phyloP scores from a whole-genome alignment of 2,329 filamentous ascomycete species.

The Atkinsonella hypoxylon region DNA sequence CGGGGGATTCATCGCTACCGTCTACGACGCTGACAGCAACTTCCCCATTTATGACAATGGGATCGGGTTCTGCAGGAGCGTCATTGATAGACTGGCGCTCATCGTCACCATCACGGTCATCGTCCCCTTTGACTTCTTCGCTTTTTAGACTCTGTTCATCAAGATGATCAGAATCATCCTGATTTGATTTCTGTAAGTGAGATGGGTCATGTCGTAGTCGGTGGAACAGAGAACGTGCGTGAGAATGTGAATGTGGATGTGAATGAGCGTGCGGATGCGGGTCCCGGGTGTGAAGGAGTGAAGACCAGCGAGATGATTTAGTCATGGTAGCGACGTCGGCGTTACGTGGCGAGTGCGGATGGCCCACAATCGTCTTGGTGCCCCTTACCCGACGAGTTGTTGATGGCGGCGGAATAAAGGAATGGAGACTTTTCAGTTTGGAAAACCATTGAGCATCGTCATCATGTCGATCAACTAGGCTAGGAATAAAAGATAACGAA shows the following conservation, averaged over 20 bases:
- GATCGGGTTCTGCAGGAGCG: slow-evolving; percentile 2
- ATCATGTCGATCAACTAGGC: slow-evolving; percentile 3
- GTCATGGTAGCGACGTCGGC: slow-evolving; percentile 19
- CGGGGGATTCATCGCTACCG: slow-evolving; percentile 13
- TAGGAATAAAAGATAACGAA: background rate
- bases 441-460: slow-evolving; percentile 3
- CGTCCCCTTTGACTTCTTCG: slow-evolving; percentile 11
- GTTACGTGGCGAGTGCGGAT: slow-evolving; percentile 4
- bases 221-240: slow-evolving; percentile 14
- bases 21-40: slow-evolving; percentile 3
- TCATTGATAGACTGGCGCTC: slow-evolving; percentile 6
- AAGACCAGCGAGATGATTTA: slow-evolving; percentile 23
- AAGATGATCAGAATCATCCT: slow-evolving; percentile 7
- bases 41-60: slow-evolving; percentile 10
- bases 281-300: slow-evolving; percentile 25
- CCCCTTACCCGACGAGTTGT: slow-evolving; percentile 1
- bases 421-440: slow-evolving; percentile 2
- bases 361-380: slow-evolving; percentile 10
- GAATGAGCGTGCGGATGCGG: slow-evolving; percentile 13
- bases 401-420: slow-evolving; percentile 7
- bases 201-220: slow-evolving; percentile 9
- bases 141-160: slow-evolving; percentile 15
- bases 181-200: slow-evolving; percentile 8
- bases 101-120: background rate
- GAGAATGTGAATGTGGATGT: slow-evolving; percentile 13